A percentile compares a stretch with the other conserved stretches of the same genome.
Evolutionary conservation across 306 rosid genomes (phyloP).

Genomic region (Styphnolobium japonicum): DNA sequence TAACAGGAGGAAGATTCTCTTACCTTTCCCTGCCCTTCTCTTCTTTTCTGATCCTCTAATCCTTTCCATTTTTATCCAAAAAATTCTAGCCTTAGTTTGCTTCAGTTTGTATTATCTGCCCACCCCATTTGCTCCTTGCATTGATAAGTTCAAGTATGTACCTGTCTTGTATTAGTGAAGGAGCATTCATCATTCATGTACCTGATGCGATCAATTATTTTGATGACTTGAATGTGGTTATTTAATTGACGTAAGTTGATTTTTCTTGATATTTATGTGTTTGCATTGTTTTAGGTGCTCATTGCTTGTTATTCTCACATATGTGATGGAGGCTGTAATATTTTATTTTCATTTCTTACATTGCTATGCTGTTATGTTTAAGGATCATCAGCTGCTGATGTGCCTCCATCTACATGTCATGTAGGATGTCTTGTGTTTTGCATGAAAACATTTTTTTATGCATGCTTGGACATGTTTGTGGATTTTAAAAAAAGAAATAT

Average conservation of each 20-base stretch:
- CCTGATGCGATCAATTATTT: background rate
- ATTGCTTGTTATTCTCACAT: too few relatives aligned
- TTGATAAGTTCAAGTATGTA: background rate
- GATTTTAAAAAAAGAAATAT: background rate
- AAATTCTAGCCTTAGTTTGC: background rate
- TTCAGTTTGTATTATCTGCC: background rate
- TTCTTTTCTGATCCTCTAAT: background rate
- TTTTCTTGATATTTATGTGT: background rate
- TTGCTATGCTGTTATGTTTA: background rate
- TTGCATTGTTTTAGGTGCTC: background rate
- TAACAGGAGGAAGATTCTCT: background rate
- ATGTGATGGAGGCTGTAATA: too few relatives aligned
- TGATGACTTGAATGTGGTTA: background rate
- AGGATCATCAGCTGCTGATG: background rate
- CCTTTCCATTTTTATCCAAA: background rate
- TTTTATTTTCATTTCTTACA: background rate
- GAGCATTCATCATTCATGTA: background rate
- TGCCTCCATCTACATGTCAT: background rate
- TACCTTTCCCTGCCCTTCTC: background rate
- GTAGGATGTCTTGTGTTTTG: background rate
- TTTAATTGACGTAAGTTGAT: background rate
- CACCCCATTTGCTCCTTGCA: background rate
- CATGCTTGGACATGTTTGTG: conserved; percentile 3
- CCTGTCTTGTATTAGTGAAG: background rate
- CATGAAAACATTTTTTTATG: background rate